Base-by-base conservation (phyloP, 495 filamentous ascomycete genomes). In the Lepidopterella palustris region DNA sequence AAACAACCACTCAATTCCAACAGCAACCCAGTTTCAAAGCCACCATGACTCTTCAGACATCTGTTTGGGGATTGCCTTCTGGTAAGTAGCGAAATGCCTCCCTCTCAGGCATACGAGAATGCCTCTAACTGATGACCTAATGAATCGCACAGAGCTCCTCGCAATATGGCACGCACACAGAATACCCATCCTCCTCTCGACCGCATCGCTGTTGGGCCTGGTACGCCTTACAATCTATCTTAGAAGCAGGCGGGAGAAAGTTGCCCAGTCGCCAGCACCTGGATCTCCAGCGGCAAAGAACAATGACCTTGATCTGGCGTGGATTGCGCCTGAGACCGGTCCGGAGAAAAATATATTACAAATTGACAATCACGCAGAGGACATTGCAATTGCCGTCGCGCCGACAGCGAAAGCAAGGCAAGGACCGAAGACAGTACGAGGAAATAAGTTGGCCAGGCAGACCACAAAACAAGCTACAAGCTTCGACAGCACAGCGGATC, bases 401-500 rank as follows among this genome's bases (percentile, higher is more conserved):
- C 24, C 55, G 2, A 27, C 21, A 10, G 21, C 15, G 31, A 60
- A 67, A 45, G 27, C 28, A 18, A 61, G 59, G 23, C 71, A 63
- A 57, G 52, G 15, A 9, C 54, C 63, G 20, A 71, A 64, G 28
- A 59, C 27, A 42, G 42, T 58, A 15, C 69, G 42, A 28, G 65
- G 65, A 10, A 55, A 45, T 39, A 68, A 69, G 28, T 45, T 45
- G n/a, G 31, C 24, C 10, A 58, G 11, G 62, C 64, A 66, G 56
- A 26, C 20, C 5, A 31, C 39, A 50, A 67, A 20, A 27, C 69
- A 52, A 58, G 62, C 0, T 2, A 9, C 53, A 29, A 53, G 11
- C 40, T 68, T 65, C 53, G 45, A 71, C 42, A 31, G 49, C 32
- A 67, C 60, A 29, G 62, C 29, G 21, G 63, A 59, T 21, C 76